Evolutionary conservation across 2,329 filamentous ascomycete species (phyloP), one percentile per base, ranked within the genome.

Genomic region (Xylariaceae sp.): DNA sequence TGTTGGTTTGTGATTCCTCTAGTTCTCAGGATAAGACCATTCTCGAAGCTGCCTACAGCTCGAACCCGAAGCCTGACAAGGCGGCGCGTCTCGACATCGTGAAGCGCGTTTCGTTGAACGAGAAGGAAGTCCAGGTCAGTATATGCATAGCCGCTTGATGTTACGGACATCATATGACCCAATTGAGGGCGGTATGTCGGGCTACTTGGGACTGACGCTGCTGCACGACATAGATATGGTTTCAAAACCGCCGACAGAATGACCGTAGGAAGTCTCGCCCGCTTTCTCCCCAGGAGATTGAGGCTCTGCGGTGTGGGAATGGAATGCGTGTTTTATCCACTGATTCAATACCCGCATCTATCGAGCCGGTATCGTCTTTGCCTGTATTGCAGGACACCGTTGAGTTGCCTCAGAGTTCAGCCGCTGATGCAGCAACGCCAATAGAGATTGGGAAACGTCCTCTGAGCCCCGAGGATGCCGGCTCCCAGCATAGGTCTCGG

Each of bases 121-220:
- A 96, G 75, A 96, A 96, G 72, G 92, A 96, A 76, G 90, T 96
- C 36, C 92, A 96, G 84, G 92, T 96, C 75, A 71, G 86, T 71
- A 44, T 55, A 43, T 30, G 37, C 19, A 15, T 19, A 29, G 21
- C 15, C 43, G 15, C 47, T 16, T n/a, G 5, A 32, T 36, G 18
- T 10, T 6, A 22, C 16, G 16, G 50, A 55, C 49, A 48, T 53
- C 47, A 18, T 26, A 16, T 5, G 26, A 37, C 15, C 30, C 29
- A 47, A 40, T 45, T 51, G 44, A 50, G 12, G 30, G 19, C 39
- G 16, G 32, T 50, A 41, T 43, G 36, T 29, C 7, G 18, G 46
- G 13, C 34, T 44, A 40, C 57, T 56, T 48, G 36, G 45, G 26
- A 55, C 61, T 65, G 60, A 67, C 63, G 41, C 59, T 50, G 44